A percentile compares a stretch with the other conserved stretches of the same genome.
These are phyloP conservation scores for Botrytis pseudocinerea DNA, from an alignment of 2,329 filamentous ascomycete species.

Conservation along the genomic window DNA sequence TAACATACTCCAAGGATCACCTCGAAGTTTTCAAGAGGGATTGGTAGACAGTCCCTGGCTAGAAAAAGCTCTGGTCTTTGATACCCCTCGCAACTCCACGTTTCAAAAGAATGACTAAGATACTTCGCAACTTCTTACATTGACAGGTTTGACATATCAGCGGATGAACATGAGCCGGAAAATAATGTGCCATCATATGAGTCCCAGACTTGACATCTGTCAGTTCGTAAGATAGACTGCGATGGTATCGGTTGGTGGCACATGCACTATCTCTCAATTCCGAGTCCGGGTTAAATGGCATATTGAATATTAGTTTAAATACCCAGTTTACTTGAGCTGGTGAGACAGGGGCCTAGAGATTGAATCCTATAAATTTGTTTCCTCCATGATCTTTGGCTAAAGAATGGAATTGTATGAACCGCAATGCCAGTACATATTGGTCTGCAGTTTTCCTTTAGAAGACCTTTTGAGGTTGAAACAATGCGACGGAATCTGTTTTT, in stretches of 20 bases:
- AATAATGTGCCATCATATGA: background rate
- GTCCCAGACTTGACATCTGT: background rate
- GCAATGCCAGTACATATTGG: background rate
- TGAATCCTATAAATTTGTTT: no score
- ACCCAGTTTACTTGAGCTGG: background rate
- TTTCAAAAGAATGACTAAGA: background rate
- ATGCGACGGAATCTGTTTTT: background rate
- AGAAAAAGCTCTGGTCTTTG: background rate
- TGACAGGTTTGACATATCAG: background rate
- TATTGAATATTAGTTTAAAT: background rate
- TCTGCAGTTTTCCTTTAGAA: background rate
- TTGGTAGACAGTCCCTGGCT: background rate
- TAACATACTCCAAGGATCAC: background rate
- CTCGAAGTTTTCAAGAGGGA: background rate
- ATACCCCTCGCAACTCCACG: background rate
- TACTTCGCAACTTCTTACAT: constrained; percentile 2
- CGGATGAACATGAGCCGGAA: background rate
- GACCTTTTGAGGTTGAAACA: background rate
- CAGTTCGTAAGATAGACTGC: background rate
- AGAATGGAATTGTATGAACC: background rate
- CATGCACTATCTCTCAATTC: background rate
- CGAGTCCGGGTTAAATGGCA: background rate
- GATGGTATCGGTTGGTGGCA: no score
- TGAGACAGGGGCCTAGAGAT: no score
- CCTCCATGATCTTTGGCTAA: background rate